phyloP scores from a whole-genome alignment of 345 rosid genomes.

The Arabidopsis suecica region DNA sequence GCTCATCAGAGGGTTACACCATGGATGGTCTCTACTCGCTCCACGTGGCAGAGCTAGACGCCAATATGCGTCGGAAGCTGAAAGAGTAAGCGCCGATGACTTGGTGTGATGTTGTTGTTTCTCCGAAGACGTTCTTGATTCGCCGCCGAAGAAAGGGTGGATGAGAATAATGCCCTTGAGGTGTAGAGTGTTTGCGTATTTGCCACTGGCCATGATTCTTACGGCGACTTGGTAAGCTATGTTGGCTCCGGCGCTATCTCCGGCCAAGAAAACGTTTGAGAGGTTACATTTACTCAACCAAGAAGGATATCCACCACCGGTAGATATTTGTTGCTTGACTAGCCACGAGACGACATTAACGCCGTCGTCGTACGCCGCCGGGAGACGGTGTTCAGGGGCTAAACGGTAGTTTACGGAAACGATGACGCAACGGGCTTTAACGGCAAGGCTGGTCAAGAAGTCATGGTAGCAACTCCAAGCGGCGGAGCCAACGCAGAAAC shows the following conservation, averaged over 20 bases:
- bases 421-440: conserved; percentile 53
- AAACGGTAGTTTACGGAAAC: conserved; percentile 63
- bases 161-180: conserved; percentile 62
- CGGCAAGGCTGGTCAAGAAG: conserved; percentile 58
- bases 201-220: conserved; percentile 40
- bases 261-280: conserved; percentile 57
- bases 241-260: conserved; percentile 84
- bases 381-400: conserved; percentile 70
- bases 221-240: conserved; percentile 60
- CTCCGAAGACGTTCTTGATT: conserved; percentile 65
- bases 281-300: conserved; percentile 57
- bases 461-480: conserved; percentile 74
- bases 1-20: conserved; percentile 68
- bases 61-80: conserved; percentile 80
- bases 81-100: conserved; percentile 64
- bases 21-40: conserved; percentile 73
- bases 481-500: conserved; percentile 71
- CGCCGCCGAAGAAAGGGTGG: conserved; percentile 78
- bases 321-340: conserved; percentile 48
- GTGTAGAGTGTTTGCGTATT: conserved; percentile 28
- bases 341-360: conserved; percentile 61
- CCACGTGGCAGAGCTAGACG: conserved; percentile 74
- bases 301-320: conserved; percentile 53
- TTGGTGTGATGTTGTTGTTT: conserved; percentile 42
- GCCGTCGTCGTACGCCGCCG: conserved; percentile 74